phyloP scores from a whole-genome alignment of 345 rosid genomes.

The Brassica incana region DNA sequence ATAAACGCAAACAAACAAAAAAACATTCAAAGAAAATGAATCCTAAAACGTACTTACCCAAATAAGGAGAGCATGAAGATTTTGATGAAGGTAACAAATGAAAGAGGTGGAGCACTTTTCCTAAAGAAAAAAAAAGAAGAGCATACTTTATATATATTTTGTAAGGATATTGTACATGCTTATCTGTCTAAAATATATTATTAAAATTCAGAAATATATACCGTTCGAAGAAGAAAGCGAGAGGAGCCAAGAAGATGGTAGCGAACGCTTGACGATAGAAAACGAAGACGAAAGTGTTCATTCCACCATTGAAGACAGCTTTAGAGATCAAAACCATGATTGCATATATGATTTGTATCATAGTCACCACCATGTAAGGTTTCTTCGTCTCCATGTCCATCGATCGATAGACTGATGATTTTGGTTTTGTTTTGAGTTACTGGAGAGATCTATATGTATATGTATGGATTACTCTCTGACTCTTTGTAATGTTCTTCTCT shows the following conservation, averaged over 20 bases:
- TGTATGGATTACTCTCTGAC: background rate
- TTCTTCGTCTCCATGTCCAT: slow-evolving; percentile 53
- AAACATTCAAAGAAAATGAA: background rate
- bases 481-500: slow-evolving; percentile 8
- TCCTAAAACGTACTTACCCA: slow-evolving; percentile 53
- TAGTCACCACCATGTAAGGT: slow-evolving; percentile 52
- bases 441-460: background rate
- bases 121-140: slow-evolving; percentile 40
- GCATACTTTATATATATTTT: background rate
- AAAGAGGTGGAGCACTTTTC: slow-evolving; percentile 71
- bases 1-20: background rate
- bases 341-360: slow-evolving; percentile 72
- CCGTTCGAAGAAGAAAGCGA: slow-evolving; percentile 74
- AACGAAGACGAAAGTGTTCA: slow-evolving; percentile 82
- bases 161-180: background rate
- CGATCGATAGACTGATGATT: slow-evolving; percentile 2
- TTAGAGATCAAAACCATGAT: slow-evolving; percentile 93
- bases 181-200: background rate
- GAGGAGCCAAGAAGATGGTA: slow-evolving; percentile 67
- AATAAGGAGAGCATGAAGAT: slow-evolving; percentile 66
- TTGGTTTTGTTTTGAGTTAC: background rate
- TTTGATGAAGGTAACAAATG: slow-evolving; percentile 69
- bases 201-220: slow-evolving; percentile 20
- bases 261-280: slow-evolving; percentile 87
- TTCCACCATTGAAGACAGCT: slow-evolving; percentile 80